phyloP scores from a whole-genome alignment of 805 yeast species.

The Candida endomychidarum region DNA sequence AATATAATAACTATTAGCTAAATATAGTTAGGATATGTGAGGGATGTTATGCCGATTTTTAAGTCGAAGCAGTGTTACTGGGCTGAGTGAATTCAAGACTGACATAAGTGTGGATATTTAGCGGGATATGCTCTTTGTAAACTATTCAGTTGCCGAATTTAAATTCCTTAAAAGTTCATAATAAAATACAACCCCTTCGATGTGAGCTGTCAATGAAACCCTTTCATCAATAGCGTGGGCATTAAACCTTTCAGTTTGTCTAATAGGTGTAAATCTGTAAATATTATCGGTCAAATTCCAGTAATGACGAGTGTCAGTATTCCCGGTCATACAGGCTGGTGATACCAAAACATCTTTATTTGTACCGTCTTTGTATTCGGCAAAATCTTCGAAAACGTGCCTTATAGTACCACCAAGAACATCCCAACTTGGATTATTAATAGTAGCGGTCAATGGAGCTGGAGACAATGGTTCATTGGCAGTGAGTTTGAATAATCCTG shows the following conservation, averaged over 20 bases:
- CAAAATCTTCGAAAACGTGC: conserved; percentile 48
- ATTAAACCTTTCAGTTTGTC: conserved; percentile 34
- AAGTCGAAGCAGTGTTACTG: too few relatives aligned
- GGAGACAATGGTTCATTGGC: conserved; percentile 31
- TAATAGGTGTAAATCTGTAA: conserved; percentile 55
- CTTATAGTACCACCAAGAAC: conserved; percentile 44
- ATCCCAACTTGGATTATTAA: conserved; percentile 38
- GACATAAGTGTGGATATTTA: too few relatives aligned
- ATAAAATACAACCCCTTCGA: conserved; percentile 56
- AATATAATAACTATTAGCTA: too few relatives aligned
- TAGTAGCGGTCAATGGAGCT: conserved; percentile 47
- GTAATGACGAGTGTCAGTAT: conserved; percentile 68
- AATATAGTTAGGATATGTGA: too few relatives aligned
- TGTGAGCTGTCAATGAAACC: conserved; percentile 53
- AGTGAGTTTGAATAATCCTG: conserved; percentile 13
- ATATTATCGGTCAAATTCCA: conserved; percentile 63
- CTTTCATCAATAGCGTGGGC: conserved; percentile 69
- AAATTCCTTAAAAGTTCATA: conserved; percentile 51
- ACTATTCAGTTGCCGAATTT: too few relatives aligned
- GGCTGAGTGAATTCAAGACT: too few relatives aligned
- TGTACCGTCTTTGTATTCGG: conserved; percentile 11
- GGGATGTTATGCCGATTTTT: too few relatives aligned
- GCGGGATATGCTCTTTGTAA: not conserved
- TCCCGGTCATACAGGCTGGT: conserved; percentile 64
- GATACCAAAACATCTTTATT: conserved; percentile 43